Evolutionary conservation across 2,329 filamentous ascomycete genomes (phyloP), one percentile per base, ranked within the genome.

Genomic region (Lachnellula hyalina): DNA sequence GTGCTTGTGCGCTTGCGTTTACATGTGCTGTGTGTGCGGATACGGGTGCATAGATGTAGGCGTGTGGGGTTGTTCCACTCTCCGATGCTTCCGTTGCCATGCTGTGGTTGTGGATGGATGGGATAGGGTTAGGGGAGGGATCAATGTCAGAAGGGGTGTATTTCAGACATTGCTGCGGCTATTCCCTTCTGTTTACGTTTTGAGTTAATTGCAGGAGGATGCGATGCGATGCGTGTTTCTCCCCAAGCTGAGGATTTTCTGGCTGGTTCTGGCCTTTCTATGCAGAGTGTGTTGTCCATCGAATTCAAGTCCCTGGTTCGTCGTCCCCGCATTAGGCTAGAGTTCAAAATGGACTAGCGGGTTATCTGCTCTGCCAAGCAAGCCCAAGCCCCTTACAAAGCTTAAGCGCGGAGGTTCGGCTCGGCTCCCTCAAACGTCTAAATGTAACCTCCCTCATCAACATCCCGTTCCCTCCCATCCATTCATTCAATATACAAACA

Each of bases 191-290:
- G 54, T 57, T 49, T 52, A 52, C 55, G 51, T 52, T 52, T 55
- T 14, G 46, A 52, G 57, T 58, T 55, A 61, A 63, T 61, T 62
- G 57, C 61, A 59, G 55, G 44, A 45, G 49, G 17, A 55, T 23
- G 9, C 9, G 28, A 32, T 32, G 9, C 36, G 47, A 52, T 35
- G 56, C 52, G 54, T 57, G 54, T 55, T 56, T 55, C 40, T 41
- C 38, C 46, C 17, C 48, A 36, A 45, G 52, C 51, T 23, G 47
- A 49, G 23, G 46, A 49, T 50, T 49, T 54, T 21, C 49, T 51
- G 54, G 46, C 36, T 34, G 36, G 17, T 41, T n/a, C 49, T 32
- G n/a, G 17, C 41, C 42, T 34, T 32, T 25, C 34, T 34, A 55
- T 54, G 54, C 57, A 46, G 28, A 46, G 44, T 54, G 51, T 57